Evolutionary conservation across 345 rosid species (phyloP).

Genomic region (Moringa oleifera): DNA sequence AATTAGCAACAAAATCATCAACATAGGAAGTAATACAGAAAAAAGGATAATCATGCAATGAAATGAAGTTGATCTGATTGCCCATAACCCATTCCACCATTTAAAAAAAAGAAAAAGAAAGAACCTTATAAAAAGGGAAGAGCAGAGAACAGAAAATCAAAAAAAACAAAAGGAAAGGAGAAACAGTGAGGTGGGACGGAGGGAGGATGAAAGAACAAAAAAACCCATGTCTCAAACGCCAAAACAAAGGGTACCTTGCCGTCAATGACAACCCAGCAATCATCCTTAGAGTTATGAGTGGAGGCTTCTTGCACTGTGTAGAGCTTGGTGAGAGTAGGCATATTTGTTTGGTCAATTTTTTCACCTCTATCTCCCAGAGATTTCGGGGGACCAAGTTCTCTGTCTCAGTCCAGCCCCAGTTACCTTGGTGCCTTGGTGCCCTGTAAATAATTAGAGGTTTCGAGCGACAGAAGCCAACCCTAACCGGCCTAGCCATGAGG

Average conservation of each 20-base stretch:
- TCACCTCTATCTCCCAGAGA: neutral
- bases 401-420: too few species aligned
- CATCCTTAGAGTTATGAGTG: slow-evolving; percentile 63
- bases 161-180: neutral
- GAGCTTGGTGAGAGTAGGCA: slow-evolving; percentile 79
- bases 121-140: neutral
- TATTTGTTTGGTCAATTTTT: slow-evolving; percentile 12
- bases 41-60: neutral
- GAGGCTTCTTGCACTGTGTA: slow-evolving; percentile 69
- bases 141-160: neutral
- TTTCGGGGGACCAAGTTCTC: too few species aligned
- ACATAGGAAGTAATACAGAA: neutral
- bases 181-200: too few species aligned
- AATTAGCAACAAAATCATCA: neutral
- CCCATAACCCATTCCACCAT: neutral
- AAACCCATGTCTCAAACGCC: too few species aligned
- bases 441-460: too few species aligned
- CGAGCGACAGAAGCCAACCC: too few species aligned
- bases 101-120: neutral
- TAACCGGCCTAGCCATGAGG: too few species aligned
- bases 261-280: slow-evolving; percentile 89
- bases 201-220: too few species aligned
- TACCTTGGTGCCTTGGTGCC: too few species aligned
- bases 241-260: slow-evolving; percentile 64
- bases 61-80: neutral